phyloP scores from a whole-genome alignment of 1,284 basidiomycete species.

The Mycena sp. region DNA sequence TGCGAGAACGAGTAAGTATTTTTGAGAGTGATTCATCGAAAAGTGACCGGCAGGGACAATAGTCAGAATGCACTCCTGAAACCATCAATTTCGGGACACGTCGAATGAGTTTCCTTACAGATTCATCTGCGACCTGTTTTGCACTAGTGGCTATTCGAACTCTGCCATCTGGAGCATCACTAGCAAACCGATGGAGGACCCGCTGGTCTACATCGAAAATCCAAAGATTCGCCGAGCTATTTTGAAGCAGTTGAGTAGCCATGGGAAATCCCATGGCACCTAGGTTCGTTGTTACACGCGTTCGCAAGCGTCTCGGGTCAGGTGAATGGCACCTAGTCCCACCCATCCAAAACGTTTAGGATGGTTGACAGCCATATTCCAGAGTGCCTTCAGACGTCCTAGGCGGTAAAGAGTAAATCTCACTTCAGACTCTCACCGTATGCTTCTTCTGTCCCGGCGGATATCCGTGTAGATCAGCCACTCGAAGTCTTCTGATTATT shows the following conservation, averaged over 20 bases:
- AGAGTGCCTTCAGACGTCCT: neutral
- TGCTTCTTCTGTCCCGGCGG: conserved; percentile 29
- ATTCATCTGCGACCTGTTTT: conserved; percentile 49
- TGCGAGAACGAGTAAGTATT: conserved; percentile 28
- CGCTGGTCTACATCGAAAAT: conserved; percentile 49
- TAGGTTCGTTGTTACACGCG: conserved; percentile 27
- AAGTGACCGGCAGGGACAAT: conserved; percentile 52
- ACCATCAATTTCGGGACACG: neutral
- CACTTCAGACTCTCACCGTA: conserved; percentile 11
- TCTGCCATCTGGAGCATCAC: conserved; percentile 37
- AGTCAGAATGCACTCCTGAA: conserved; percentile 50
- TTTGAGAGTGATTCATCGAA: neutral
- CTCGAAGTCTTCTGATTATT: conserved; percentile 1
- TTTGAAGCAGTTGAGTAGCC: conserved; percentile 49
- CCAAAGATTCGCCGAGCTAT: conserved; percentile 42
- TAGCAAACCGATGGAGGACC: conserved; percentile 43
- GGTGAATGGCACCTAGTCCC: conserved; percentile 50
- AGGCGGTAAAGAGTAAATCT: neutral
- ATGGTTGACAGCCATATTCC: conserved; percentile 32
- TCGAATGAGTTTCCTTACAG: conserved; percentile 42
- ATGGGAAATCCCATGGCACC: conserved; percentile 57
- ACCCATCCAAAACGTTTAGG: conserved; percentile 50
- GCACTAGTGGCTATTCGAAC: conserved; percentile 43
- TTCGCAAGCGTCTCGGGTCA: too few relatives aligned
- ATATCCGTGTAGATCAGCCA: conserved; percentile 19